phyloP scores from a whole-genome alignment of 2,329 filamentous ascomycete genomes.

The Colletotrichum orchidophilum region DNA sequence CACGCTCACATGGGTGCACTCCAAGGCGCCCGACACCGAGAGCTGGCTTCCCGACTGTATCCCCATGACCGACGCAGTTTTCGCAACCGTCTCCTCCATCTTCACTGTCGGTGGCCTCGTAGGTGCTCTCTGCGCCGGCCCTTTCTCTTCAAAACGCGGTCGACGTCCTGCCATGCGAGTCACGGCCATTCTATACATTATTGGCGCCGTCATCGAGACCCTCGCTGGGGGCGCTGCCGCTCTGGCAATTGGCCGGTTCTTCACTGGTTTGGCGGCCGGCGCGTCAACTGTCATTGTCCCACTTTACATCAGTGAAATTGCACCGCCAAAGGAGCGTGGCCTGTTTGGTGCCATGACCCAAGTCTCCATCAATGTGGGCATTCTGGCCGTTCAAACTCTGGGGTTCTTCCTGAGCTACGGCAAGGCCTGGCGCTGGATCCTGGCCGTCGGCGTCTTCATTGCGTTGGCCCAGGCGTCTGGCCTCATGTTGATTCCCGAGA shows the following conservation, averaged over 20 bases:
- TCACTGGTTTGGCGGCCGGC: slow-evolving; percentile 87
- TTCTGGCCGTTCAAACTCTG: slow-evolving; percentile 82
- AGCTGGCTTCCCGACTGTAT: slow-evolving; percentile 78
- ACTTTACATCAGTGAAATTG: slow-evolving; percentile 92
- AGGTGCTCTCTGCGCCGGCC: slow-evolving; percentile 83
- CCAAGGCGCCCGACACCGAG: slow-evolving; percentile 37
- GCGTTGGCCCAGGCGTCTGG: slow-evolving; percentile 74
- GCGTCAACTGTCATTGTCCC: slow-evolving; percentile 93
- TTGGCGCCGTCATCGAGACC: slow-evolving; percentile 81
- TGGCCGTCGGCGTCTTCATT: slow-evolving; percentile 77
- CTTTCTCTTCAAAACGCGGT: slow-evolving; percentile 80
- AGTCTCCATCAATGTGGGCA: slow-evolving; percentile 92
- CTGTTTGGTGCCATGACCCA: slow-evolving; percentile 89
- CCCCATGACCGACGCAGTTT: slow-evolving; percentile 82
- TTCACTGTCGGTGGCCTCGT: slow-evolving; percentile 90
- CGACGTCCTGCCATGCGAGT: slow-evolving; percentile 79
- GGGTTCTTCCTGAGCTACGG: slow-evolving; percentile 89
- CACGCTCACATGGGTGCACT: slow-evolving; percentile 41
- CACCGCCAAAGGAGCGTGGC: slow-evolving; percentile 77
- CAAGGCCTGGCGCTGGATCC: slow-evolving; percentile 83
- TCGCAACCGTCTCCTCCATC: slow-evolving; percentile 87
- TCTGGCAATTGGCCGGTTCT: slow-evolving; percentile 77
- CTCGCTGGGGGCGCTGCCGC: slow-evolving; percentile 72
- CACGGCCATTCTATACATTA: slow-evolving; percentile 79
- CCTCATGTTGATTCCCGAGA: slow-evolving; percentile 83